Base-by-base conservation (phyloP, 2,329 filamentous ascomycete species). In the Ophiostoma angusticollis region DNA sequence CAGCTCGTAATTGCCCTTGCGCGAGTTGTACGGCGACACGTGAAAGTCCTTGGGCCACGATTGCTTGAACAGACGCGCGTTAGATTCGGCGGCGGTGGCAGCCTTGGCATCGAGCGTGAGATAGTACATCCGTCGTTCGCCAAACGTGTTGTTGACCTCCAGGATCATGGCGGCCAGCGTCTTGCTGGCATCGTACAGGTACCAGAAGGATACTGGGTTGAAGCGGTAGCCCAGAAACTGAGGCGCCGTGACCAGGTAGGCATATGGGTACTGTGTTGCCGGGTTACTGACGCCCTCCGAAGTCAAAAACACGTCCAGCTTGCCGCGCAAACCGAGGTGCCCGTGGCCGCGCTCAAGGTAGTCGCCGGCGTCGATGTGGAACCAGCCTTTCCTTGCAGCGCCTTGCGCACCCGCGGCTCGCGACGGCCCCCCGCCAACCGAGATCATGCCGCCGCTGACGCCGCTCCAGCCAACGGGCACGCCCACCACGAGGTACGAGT, bases 161-260 rank as follows among this genome's bases (percentile, higher is more conserved):
- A 83, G 52, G 1, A 87, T 65, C 58, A 84, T 74, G 40, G 74
- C 75, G 18, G 64, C 68, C 12, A 86, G 62, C 6, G 66, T 56
- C 41, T 68, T 68, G 8, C 70, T 56, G 0, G 57, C 47, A 11
- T 74, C 69, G 53, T 87, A 86, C 3, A 87, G 66, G 47, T 85
- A 84, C 79, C 81, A 87, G 50, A 86, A 82, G 0, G 80, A 85
- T 3, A 81, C 77, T 0, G 80, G 80, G 49, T 84, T 86, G 58
- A 83, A 84, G 17, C 73, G 71, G 51, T 81, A 82, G 3, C 78
- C 76, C 6, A 83, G 54, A 44, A 84, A 79, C 22, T 68, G 68
- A 5, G 80, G 72, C 4, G 79, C 78, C 2, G 82, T 86, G 17
- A 84, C 64, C 4, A 87, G 62, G 49, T 84, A 85, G 0, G 75